Percentiles rank a stretch among this genome's conserved stretches.
phyloP scores from a whole-genome alignment of 768 basidiomycete genomes.

The Basidioascus undulatus region DNA sequence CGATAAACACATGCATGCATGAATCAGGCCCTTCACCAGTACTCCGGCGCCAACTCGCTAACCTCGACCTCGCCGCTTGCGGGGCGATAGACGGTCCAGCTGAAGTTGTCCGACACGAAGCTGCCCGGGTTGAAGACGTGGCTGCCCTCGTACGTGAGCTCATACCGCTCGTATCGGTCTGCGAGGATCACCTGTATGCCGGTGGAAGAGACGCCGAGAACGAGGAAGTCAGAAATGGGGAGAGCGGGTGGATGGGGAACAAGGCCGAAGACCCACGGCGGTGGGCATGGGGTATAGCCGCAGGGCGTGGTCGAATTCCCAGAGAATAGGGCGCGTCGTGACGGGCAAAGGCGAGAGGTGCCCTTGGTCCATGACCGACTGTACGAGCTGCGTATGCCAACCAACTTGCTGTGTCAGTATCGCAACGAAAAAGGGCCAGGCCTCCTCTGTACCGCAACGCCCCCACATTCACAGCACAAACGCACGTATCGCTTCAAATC shows the following conservation, averaged over 20 bases:
- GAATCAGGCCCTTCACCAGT: too few species aligned
- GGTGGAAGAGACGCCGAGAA: not conserved
- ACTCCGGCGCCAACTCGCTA: too few species aligned
- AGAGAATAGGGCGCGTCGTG: slow-evolving; percentile 59
- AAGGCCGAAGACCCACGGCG: slow-evolving; percentile 29
- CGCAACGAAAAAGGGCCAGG: too few species aligned
- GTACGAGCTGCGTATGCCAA: slow-evolving; percentile 66
- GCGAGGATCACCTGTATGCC: slow-evolving; percentile 54
- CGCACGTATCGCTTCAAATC: slow-evolving; percentile 74
- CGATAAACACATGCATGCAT: too few species aligned
- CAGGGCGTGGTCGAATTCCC: slow-evolving; percentile 77
- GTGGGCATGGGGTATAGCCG: slow-evolving; percentile 87
- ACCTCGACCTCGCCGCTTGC: slow-evolving; percentile 60
- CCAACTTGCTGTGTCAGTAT: too few species aligned
- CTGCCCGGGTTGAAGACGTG: slow-evolving; percentile 97
- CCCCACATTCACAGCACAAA: too few species aligned
- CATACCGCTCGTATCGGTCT: slow-evolving; percentile 87
- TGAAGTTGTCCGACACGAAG: slow-evolving; percentile 56
- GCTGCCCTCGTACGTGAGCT: slow-evolving; percentile 89
- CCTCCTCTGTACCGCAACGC: too few species aligned
- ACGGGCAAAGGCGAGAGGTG: slow-evolving; percentile 74
- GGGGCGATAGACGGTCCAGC: slow-evolving; percentile 78
- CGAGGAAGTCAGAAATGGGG: not conserved
- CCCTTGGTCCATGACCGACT: slow-evolving; percentile 81
- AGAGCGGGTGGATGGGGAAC: not conserved